phyloP scores from a whole-genome alignment of 495 filamentous ascomycete species.

The Tetracladium marchalianum region DNA sequence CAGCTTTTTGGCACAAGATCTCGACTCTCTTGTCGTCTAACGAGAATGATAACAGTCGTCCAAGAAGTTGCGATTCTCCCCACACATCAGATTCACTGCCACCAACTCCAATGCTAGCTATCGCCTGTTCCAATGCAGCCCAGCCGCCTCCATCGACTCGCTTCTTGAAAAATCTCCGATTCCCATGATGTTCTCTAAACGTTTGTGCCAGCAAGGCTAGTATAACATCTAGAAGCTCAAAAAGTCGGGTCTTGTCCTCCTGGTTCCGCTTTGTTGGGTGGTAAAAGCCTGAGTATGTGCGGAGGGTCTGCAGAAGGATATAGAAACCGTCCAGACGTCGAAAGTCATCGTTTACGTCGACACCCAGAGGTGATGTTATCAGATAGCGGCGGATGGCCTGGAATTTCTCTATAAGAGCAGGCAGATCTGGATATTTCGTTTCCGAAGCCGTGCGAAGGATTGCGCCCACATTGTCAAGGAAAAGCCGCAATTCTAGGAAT shows the following conservation, averaged over 20 bases:
- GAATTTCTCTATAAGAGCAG: slow-evolving; percentile 28
- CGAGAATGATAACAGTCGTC: slow-evolving; percentile 72
- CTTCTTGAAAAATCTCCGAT: slow-evolving; percentile 73
- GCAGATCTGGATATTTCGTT: slow-evolving; percentile 30
- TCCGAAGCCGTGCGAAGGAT: slow-evolving; percentile 10
- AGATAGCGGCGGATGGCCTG: slow-evolving; percentile 37
- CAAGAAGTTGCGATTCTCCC: slow-evolving; percentile 69
- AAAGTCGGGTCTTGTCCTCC: slow-evolving; percentile 48
- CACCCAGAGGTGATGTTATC: slow-evolving; percentile 31
- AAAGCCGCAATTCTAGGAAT: slow-evolving; percentile 47
- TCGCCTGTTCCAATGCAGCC: slow-evolving; percentile 60
- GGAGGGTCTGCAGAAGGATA: slow-evolving; percentile 54
- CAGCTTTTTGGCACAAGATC: slow-evolving; percentile 15
- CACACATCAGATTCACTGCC: slow-evolving; percentile 46
- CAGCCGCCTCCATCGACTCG: slow-evolving; percentile 67
- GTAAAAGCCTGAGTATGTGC: slow-evolving; percentile 62
- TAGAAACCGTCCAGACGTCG: slow-evolving; percentile 76
- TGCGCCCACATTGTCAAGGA: slow-evolving; percentile 42
- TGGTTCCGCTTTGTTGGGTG: slow-evolving; percentile 48
- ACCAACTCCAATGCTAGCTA: slow-evolving; percentile 50
- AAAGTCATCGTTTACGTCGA: slow-evolving; percentile 62
- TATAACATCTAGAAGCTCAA: slow-evolving; percentile 59
- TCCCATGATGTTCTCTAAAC: slow-evolving; percentile 73
- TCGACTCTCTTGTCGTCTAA: slow-evolving; percentile 64
- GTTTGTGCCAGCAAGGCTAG: slow-evolving; percentile 66